Conservation (phyloP, 2,329 filamentous ascomycete genomes). For the Beauveria australis region DNA sequence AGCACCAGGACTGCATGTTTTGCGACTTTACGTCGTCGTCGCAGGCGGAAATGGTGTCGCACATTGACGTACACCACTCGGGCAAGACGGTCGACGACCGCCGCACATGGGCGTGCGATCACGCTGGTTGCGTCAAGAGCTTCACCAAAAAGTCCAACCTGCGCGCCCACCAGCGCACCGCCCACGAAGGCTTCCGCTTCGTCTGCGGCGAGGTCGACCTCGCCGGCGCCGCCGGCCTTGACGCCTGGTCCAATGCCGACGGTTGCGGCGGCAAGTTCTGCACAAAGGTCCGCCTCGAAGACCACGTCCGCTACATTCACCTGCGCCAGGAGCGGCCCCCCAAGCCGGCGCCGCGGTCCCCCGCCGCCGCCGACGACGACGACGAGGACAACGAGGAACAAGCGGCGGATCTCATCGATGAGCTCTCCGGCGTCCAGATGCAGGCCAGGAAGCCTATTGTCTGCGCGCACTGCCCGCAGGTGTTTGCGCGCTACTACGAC, state of each 20-base stretch:
- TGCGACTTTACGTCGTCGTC: constrained; percentile 63
- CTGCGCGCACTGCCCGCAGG: constrained; percentile 38
- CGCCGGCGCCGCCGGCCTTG: constrained; percentile 45
- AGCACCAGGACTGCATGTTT: constrained; percentile 67
- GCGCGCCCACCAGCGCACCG: constrained; percentile 66
- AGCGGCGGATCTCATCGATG: constrained; percentile 29
- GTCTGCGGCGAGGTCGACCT: constrained; percentile 68
- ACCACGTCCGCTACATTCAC: constrained; percentile 78
- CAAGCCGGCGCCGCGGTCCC: constrained; percentile 15
- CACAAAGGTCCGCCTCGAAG: constrained; percentile 70
- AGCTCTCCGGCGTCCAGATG: constrained; percentile 33
- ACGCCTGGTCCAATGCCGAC: constrained; percentile 54
- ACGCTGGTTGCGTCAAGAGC: constrained; percentile 60
- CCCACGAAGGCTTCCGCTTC: constrained; percentile 69
- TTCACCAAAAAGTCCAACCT: constrained; percentile 84
- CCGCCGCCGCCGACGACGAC: background rate
- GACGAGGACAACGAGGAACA: constrained; percentile 7
- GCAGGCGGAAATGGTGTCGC: constrained; percentile 60
- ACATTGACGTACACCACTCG: constrained; percentile 71
- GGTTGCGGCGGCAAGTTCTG: constrained; percentile 71
- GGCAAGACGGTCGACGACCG: constrained; percentile 52
- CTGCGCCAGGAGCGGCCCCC: constrained; percentile 48
- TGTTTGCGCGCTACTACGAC: constrained; percentile 43
- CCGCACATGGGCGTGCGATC: constrained; percentile 58
- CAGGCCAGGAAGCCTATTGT: constrained; percentile 34